Conservation (phyloP, 306 rosid species). For the Glycine latifolia region DNA sequence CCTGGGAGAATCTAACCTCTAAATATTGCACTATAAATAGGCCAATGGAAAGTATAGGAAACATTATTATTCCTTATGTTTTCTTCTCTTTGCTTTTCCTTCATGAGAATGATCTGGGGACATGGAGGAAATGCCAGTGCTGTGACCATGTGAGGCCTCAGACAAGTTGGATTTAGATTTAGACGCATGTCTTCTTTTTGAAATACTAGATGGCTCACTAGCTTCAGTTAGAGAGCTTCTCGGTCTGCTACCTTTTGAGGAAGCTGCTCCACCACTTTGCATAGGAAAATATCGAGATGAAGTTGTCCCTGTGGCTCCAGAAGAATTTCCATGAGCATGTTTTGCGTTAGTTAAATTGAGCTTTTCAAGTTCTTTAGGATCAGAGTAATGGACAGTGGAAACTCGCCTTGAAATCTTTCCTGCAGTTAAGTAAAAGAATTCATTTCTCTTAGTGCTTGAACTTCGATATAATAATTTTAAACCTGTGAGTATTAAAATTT, state of each 20-base stretch:
- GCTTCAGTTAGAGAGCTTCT: constrained; percentile 65
- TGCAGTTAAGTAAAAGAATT: constrained; percentile 49
- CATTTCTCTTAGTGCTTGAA: constrained; percentile 31
- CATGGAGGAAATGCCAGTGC: constrained; percentile 52
- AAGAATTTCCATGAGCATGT: constrained; percentile 47
- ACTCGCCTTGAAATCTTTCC: constrained; percentile 80
- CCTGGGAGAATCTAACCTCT: background rate
- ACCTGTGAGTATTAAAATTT: no score
- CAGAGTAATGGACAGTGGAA: constrained; percentile 70
- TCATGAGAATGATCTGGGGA: constrained; percentile 50
- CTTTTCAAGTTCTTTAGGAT: constrained; percentile 68
- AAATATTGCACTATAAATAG: background rate
- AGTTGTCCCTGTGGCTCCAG: constrained; percentile 49
- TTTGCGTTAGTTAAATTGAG: constrained; percentile 43
- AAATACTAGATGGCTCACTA: constrained; percentile 56
- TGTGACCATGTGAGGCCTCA: constrained; percentile 52
- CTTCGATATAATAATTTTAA: no score
- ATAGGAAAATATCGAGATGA: constrained; percentile 53
- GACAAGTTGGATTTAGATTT: constrained; percentile 44
- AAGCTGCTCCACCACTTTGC: constrained; percentile 57
- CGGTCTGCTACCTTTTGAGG: constrained; percentile 63
- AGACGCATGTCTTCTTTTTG: constrained; percentile 43
- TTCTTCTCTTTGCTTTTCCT: constrained; percentile 59
- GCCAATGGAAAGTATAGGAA: constrained; percentile 3
- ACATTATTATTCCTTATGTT: constrained; percentile 50